Evolutionary conservation across 2,329 filamentous ascomycete genomes (phyloP).

Genomic region (Microsporum ferrugineum): DNA sequence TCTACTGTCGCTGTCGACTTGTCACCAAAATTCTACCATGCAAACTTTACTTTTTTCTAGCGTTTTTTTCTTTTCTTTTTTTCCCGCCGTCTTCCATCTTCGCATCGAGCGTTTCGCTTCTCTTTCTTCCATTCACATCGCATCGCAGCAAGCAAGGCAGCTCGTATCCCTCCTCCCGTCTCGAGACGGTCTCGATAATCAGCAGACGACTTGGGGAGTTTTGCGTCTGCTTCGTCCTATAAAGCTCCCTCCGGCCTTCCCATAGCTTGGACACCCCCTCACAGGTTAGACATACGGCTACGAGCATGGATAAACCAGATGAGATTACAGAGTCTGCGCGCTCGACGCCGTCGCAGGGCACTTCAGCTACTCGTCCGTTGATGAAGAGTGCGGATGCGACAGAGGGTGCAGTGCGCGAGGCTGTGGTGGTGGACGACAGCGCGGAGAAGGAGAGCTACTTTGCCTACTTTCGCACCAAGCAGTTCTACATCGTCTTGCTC

Average conservation of each 20-base stretch:
- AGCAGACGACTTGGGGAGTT: slow-evolving; percentile 46
- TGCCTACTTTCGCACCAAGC: slow-evolving; percentile 65
- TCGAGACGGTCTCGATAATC: slow-evolving; percentile 2
- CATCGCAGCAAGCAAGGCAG: background rate
- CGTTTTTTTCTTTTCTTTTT: background rate
- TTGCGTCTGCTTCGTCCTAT: slow-evolving; percentile 41
- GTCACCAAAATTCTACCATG: background rate
- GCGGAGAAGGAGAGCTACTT: slow-evolving; percentile 41
- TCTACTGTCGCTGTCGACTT: background rate
- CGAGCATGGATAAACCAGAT: background rate
- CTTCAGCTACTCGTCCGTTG: background rate
- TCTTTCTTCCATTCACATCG: slow-evolving; percentile 5
- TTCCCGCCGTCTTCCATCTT: background rate
- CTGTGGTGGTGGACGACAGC: slow-evolving; percentile 30
- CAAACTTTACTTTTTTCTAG: background rate
- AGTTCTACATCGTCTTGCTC: slow-evolving; percentile 76
- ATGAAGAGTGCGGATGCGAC: slow-evolving; percentile 10
- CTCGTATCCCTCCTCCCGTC: slow-evolving; percentile 4
- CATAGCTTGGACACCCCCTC: background rate
- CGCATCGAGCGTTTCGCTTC: slow-evolving; percentile 6
- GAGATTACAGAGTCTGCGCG: background rate
- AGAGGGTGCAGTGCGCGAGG: background rate
- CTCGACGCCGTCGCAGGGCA: background rate
- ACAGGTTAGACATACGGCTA: background rate
- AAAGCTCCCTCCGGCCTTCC: slow-evolving; percentile 35